A percentile compares a stretch with the other conserved stretches of the same genome.
Conservation (phyloP, 805 yeast genomes). For the Ogataea glucozyma region DNA sequence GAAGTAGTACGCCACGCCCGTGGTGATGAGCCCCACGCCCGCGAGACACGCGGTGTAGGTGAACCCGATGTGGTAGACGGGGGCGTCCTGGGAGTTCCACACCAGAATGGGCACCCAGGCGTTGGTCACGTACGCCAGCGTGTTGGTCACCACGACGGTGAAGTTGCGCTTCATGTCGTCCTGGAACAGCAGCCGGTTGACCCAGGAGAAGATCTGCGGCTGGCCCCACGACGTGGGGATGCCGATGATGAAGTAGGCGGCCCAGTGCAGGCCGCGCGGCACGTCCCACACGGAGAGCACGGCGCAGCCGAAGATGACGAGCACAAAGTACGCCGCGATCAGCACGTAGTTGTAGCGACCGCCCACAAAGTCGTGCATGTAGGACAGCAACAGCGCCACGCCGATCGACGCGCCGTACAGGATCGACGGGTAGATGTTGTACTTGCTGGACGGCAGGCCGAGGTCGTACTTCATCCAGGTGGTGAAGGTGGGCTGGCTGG, state of each 20-base stretch:
- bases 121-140: conserved; percentile 42
- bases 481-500: conserved; percentile 43
- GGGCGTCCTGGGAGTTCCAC: conserved; percentile 40
- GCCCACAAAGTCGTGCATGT: conserved; percentile 38
- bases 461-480: conserved; percentile 45
- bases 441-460: conserved; percentile 34
- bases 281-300: conserved; percentile 49
- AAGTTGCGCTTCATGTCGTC: conserved; percentile 45
- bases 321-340: conserved; percentile 39
- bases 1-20: conserved; percentile 27
- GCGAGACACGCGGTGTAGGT: conserved; percentile 39
- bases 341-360: conserved; percentile 41
- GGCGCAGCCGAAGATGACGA: conserved; percentile 42
- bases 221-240: conserved; percentile 54
- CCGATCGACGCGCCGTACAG: conserved; percentile 42
- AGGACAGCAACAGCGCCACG: conserved; percentile 37
- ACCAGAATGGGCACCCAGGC: conserved; percentile 44
- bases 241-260: conserved; percentile 47
- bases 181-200: conserved; percentile 44
- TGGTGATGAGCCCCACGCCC: conserved; percentile 35
- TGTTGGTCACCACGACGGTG: conserved; percentile 43
- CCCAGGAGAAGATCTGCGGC: conserved; percentile 58
- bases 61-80: conserved; percentile 41
- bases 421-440: conserved; percentile 44
- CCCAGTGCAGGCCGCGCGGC: conserved; percentile 51